phyloP scores from a whole-genome alignment of 257 asterid genomes.

The Solanum arcanum region DNA sequence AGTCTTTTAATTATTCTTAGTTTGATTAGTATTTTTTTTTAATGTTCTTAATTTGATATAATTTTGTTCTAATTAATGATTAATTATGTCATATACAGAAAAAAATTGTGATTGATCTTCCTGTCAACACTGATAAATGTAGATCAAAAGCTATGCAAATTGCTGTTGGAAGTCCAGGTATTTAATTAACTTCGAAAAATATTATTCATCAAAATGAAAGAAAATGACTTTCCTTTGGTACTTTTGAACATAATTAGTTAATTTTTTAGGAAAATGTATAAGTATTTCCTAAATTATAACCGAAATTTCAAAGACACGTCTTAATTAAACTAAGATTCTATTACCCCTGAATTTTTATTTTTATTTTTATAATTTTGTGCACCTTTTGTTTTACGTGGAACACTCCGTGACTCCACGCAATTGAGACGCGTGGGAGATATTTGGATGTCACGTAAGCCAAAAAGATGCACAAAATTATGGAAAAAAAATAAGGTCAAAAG shows the following conservation, averaged over 20 bases:
- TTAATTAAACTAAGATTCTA: too few species aligned
- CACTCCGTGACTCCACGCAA: too few species aligned
- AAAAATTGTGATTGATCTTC: conserved; percentile 3
- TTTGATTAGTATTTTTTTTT: background rate
- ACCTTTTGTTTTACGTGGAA: too few species aligned
- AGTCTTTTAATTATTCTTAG: background rate
- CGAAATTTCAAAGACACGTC: accelerated
- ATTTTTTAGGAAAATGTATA: too few species aligned
- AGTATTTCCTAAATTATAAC: accelerated
- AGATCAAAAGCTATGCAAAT: conserved; percentile 14
- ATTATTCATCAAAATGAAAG: background rate
- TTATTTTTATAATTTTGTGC: too few species aligned
- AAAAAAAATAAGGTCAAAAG: too few species aligned
- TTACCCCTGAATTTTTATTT: too few species aligned
- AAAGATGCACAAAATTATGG: too few species aligned
- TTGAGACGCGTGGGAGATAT: too few species aligned
- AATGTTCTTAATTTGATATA: background rate
- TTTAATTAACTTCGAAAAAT: background rate
- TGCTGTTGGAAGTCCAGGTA: conserved; percentile 5
- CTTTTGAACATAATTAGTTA: too few species aligned
- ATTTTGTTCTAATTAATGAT: background rate
- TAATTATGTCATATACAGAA: background rate
- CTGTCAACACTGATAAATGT: background rate
- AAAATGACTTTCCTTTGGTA: background rate
- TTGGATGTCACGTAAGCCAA: too few species aligned